Conservation (phyloP, 768 basidiomycete species). For the Agaricus blazei region DNA sequence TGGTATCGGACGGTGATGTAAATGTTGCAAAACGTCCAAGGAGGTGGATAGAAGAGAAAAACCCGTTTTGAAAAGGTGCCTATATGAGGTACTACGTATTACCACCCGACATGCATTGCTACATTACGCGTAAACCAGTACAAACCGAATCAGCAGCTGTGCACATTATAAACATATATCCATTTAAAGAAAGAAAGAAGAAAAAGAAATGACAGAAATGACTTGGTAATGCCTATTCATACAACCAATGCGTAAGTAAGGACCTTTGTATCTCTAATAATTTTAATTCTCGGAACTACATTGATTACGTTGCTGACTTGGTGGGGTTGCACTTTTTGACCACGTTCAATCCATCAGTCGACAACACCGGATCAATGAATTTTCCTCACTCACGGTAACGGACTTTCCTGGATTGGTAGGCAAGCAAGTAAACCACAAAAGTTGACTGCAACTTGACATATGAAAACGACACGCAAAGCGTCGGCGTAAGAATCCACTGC, state of each 20-base stretch:
- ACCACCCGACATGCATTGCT: neutral
- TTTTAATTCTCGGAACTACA: slow-evolving; percentile 32
- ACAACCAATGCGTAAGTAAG: slow-evolving; percentile 18
- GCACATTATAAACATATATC: too few relatives aligned
- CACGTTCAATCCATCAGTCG: neutral
- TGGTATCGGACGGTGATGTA: slow-evolving; percentile 30
- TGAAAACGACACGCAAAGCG: slow-evolving; percentile 78
- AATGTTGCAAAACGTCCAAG: slow-evolving; percentile 57
- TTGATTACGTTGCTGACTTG: slow-evolving; percentile 57
- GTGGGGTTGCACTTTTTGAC: slow-evolving; percentile 47
- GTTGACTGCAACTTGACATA: slow-evolving; percentile 68
- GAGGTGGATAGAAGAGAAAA: slow-evolving; percentile 80
- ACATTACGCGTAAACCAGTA: neutral
- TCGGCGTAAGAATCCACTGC: slow-evolving; percentile 77
- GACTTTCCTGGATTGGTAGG: slow-evolving; percentile 73
- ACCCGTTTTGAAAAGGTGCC: slow-evolving; percentile 25
- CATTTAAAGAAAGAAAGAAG: too few relatives aligned
- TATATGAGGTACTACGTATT: neutral
- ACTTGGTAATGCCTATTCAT: slow-evolving; percentile 15
- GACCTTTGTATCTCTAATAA: slow-evolving; percentile 19
- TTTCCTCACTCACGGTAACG: slow-evolving; percentile 44
- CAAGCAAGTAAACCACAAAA: slow-evolving; percentile 63
- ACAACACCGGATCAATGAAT: neutral
- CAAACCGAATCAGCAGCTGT: too few relatives aligned
- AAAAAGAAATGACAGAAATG: neutral